phyloP scores from a whole-genome alignment of 176 grass and related monocot genomes.

The Musa troglodytarum region DNA sequence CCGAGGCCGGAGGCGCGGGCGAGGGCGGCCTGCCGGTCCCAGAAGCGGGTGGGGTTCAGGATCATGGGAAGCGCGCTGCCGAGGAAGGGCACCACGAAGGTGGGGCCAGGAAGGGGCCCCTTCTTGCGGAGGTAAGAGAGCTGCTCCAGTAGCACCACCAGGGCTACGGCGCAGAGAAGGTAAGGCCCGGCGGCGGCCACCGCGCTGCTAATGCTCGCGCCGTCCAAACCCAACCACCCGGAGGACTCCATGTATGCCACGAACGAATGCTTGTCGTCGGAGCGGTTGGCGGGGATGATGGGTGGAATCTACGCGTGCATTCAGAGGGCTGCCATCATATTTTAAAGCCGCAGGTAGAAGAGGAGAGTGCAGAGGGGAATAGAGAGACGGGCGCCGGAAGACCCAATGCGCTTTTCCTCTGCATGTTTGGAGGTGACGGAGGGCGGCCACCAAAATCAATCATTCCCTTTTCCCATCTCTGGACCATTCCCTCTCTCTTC shows the following conservation, averaged over 20 bases:
- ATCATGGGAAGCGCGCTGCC: slow-evolving; percentile 51
- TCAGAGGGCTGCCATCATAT: not conserved
- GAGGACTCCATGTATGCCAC: not conserved
- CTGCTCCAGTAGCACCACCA: slow-evolving; percentile 48
- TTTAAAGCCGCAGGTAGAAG: not conserved
- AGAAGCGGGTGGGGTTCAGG: slow-evolving; percentile 46
- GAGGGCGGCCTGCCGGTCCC: slow-evolving; percentile 40
- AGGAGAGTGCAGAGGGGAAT: not conserved
- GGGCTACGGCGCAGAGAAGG: slow-evolving; percentile 18
- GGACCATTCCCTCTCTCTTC: not conserved
- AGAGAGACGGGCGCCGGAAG: not conserved
- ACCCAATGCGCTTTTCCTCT: not conserved
- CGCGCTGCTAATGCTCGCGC: not conserved
- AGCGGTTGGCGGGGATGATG: not conserved
- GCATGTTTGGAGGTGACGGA: not conserved
- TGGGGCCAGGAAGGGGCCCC: slow-evolving; percentile 37
- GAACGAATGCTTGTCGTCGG: not conserved
- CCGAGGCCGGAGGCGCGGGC: slow-evolving; percentile 42
- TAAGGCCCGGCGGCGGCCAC: slow-evolving; percentile 32
- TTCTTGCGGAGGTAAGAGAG: slow-evolving; percentile 70
- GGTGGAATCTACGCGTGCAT: not conserved
- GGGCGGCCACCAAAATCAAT: not conserved
- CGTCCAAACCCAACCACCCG: not conserved
- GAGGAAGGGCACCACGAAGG: slow-evolving; percentile 54
- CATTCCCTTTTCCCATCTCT: not conserved